Base-by-base conservation (phyloP, 2,329 filamentous ascomycete genomes). In the Nemania serpens region DNA sequence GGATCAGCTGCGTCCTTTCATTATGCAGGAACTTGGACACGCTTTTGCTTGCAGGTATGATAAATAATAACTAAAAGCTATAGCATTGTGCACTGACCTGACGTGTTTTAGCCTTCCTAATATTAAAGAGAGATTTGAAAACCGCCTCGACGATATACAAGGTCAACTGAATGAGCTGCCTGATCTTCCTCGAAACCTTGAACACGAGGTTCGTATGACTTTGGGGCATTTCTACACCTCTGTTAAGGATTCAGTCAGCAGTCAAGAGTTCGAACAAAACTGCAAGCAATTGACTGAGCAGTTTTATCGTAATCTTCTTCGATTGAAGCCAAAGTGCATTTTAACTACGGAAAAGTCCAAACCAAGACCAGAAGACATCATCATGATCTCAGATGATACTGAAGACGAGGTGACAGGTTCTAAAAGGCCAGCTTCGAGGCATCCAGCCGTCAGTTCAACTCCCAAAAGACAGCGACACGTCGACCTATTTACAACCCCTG, bases 111-210 rank as follows among this genome's bases (percentile, higher is more conserved):
- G 79, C 33, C 33, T 88, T 76, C 64, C 86, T 70, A 67, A 80
- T 75, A 75, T 87, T 75, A 74, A 82, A 61, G 73, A 75, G 1
- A 85, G 86, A 42, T 75, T 84, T 0, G 75, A 81, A 1, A 59
- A 64, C 0, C 76, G 83, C 3, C 79, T 89, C 0, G 57, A 73
- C 0, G 70, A 77, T 0, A 83, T 91, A 1, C 77, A 84, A 1
- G 67, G 69, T 0, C 75, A 88, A 53, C 79, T 95, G 0, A 64
- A 72, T 0, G 74, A 74, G 0, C 81, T 91, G 0, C 89, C 89
- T 0, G 87, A 90, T 34, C 81, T 90, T 0, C 88, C 89, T 0
- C 74, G 78, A 0, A 90, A 91, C 46, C 82, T 91, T 0, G 81
- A 86, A 15, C 77, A 86, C 0, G 83, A 85, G 6, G 80, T 94